These are phyloP conservation scores for Phaseolus lunatus DNA, from an alignment of 306 rosid species.

Conservation along the genomic window DNA sequence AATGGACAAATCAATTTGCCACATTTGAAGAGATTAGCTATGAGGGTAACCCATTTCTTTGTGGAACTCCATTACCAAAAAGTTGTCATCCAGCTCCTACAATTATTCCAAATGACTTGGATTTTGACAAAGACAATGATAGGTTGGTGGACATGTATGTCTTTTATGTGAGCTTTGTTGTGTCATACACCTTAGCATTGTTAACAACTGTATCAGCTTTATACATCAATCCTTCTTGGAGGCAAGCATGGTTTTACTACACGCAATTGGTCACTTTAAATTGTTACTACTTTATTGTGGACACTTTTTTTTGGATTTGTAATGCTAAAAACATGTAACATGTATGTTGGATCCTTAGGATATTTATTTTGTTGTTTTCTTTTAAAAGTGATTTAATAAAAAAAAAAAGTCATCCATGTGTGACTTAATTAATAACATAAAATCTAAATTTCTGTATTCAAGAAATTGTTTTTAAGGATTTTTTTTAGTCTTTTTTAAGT, in stretches of 20 bases:
- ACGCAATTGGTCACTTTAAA: background rate
- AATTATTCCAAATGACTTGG: background rate
- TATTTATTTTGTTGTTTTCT: too few species aligned
- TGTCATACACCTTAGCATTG: background rate
- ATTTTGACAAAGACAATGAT: background rate
- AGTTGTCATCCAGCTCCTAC: background rate
- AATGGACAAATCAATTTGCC: background rate
- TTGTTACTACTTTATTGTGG: background rate
- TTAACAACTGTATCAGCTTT: background rate
- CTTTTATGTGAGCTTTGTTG: background rate
- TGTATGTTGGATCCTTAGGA: too few species aligned
- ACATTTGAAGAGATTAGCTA: constrained; percentile 42
- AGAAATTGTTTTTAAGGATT: too few species aligned
- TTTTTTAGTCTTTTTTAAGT: too few species aligned
- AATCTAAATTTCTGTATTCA: too few species aligned
- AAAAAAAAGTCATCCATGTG: too few species aligned
- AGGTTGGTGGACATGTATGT: background rate
- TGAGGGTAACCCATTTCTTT: constrained; percentile 32
- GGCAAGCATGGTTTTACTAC: constrained; percentile 18
- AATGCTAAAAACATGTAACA: background rate
- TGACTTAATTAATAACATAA: too few species aligned
- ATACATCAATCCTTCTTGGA: constrained; percentile 17
- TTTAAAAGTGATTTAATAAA: too few species aligned
- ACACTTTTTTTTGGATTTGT: too few species aligned
- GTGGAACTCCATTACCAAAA: constrained; percentile 28